Conservation (phyloP, 2,329 filamentous ascomycete species). For the Cucurbitaria berberidis region DNA sequence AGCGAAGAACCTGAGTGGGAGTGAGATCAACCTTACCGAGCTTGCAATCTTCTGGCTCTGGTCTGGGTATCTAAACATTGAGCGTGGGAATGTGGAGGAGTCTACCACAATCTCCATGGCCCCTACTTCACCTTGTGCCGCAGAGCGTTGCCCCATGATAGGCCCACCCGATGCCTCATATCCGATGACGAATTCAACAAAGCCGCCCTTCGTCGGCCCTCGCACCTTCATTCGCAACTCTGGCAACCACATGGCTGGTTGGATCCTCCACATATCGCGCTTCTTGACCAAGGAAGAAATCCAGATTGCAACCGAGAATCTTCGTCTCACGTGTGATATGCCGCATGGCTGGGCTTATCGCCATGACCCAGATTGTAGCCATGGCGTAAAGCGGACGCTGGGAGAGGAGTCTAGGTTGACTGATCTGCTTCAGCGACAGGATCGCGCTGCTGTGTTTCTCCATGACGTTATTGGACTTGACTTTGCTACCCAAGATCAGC, state of each 20-base stretch:
- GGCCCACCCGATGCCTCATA: not conserved
- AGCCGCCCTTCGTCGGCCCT: conserved; percentile 1
- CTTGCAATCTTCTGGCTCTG: conserved; percentile 3
- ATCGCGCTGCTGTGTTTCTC: not conserved
- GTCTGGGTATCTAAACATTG: not conserved
- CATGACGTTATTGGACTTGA: not conserved
- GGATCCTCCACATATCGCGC: conserved; percentile 2
- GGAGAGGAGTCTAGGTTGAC: not conserved
- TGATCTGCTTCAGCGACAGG: not conserved
- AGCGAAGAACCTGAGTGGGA: not conserved
- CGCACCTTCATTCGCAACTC: conserved; percentile 1
- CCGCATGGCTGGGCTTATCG: not conserved
- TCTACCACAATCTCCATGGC: not conserved
- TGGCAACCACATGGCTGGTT: not conserved
- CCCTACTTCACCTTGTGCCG: not conserved
- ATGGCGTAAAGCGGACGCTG: not conserved
- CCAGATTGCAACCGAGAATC: not conserved
- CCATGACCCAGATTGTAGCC: not conserved
- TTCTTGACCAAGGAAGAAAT: conserved; percentile 2
- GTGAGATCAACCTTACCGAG: not conserved
- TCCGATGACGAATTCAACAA: not conserved
- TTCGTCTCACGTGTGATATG: not conserved
- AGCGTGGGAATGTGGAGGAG: not conserved
- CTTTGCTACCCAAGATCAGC: not conserved
- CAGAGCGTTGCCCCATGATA: not conserved